Base-by-base conservation (phyloP, 2,329 filamentous ascomycete species). In the Arachnopeziza araneosa region DNA sequence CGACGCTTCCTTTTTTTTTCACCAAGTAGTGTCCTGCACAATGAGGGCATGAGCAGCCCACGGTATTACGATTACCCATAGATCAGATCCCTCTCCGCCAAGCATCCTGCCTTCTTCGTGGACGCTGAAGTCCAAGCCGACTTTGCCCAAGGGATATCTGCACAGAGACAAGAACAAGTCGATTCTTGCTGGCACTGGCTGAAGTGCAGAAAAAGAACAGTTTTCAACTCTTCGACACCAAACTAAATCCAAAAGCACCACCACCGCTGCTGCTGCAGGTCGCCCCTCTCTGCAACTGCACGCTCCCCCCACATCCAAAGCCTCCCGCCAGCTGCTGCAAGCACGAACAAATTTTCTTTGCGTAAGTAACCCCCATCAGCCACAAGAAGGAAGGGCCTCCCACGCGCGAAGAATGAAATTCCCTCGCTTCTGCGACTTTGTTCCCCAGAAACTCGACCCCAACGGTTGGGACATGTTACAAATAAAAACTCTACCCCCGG, bases 401-500 rank as follows among this genome's bases (percentile, higher is more conserved):
- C 55, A 55, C 59, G 52, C 59, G 22, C 14, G 21, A 50, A 44
- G 36, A 12, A 44, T 44, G 17, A 51, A 53, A 26, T 24, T 17
- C 49, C 24, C 23, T 12, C 24, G 48, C 50, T 54, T 44, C 52
- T 7, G 21, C 12, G 36, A 24, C 24, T n/a, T 32, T 24, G 4
- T 30, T 59, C 22, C 26, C 50, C n/a, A 32, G 24, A 17, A 24
- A 44, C 26, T 8, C 21, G 21, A 36, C 8, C 52, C 49, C 23
- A 53, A 53, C 49, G 44, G 19, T 24, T 44, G n/a, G 49, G 30
- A 59, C 44, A 22, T 55, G 48, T 64, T 64, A 64, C 62, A 64
- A 64, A 64, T 62, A 24, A 55, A 64, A 62, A 60, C 51, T 23
- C 55, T 62, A n/a, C 57, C 54, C 57, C 54, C 4, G 58, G 62